Base-by-base conservation (phyloP, 2,329 filamentous ascomycete species). In the Fusarium denticulatum region DNA sequence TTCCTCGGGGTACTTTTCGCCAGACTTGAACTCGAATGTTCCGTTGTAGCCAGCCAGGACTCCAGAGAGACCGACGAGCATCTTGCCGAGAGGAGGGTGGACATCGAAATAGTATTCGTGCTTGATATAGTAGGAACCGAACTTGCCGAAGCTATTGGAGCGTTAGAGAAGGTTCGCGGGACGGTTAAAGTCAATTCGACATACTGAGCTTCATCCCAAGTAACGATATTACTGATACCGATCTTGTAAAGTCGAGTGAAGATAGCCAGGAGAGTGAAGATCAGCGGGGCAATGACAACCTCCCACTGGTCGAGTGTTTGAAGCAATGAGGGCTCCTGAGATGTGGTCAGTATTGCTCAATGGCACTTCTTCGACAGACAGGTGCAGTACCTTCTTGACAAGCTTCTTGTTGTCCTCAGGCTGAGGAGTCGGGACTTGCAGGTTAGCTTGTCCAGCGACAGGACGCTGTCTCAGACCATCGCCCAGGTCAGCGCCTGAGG, bases 11-110 rank as follows among this genome's bases (percentile, higher is more conserved):
- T 99, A 99, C 61, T 90, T 95, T 81, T 98, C 96, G 81, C 96
- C 96, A 60, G 96, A 98, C 85, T 99, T 99, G 89, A 99, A 99
- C 81, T 99, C 96, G 84, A 99, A 99, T 8, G 96, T 97, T 66
- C 96, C 96, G 86, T 99, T 99, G 88, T 99, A 99, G 75, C 96
- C 96, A 76, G 96, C 97, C 70, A 99, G 88, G 81, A 97, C 97
- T 81, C 96, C 96, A 12, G 96, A 98, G 58, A 99, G 89, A 72
- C 96, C 96, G 77, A 99, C 96, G 64, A 99, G 91, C 91, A 99
- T 98, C 88, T 99, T 99, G 81, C 96, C 96, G 70, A 99, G 91
- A 61, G 96, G 96, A 74, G 96, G 96, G 83, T 97, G 94, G 66
- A 97, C 93, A 74, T 85, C 83, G 79, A 99, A 99, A 89, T 99